phyloP scores from a whole-genome alignment of 2,329 filamentous ascomycete genomes.

The Aspergillus novofumigatus region DNA sequence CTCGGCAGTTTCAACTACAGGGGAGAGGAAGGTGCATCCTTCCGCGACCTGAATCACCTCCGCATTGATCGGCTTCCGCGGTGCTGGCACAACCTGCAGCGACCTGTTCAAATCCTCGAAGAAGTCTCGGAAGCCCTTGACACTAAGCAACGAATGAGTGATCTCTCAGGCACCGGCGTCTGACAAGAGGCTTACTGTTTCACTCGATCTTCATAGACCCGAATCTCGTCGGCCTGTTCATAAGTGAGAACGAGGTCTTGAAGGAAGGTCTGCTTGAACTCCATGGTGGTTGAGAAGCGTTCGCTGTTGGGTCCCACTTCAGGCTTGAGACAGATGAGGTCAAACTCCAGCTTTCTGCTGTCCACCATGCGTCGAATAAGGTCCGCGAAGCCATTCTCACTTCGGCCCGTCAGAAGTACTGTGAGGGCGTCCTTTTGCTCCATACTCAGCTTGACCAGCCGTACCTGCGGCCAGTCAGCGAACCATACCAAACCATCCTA shows the following conservation, averaged over 20 bases:
- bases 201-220: conserved; percentile 60
- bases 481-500: conserved; percentile 3
- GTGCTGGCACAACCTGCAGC: conserved; percentile 40
- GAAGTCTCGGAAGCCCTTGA: conserved; percentile 80
- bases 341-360: conserved; percentile 77
- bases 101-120: conserved; percentile 71
- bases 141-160: conserved; percentile 40
- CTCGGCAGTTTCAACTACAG: conserved; percentile 73
- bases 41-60: conserved; percentile 88
- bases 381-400: conserved; percentile 70
- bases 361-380: conserved; percentile 76
- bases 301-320: conserved; percentile 74
- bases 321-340: conserved; percentile 85
- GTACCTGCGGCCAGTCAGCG: conserved; percentile 40
- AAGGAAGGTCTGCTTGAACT: conserved; percentile 86
- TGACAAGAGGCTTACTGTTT: conserved; percentile 47
- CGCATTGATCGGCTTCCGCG: conserved; percentile 62
- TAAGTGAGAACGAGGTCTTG: conserved; percentile 82
- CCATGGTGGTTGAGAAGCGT: conserved; percentile 75
- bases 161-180: not conserved
- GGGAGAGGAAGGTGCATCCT: conserved; percentile 67
- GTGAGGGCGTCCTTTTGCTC: conserved; percentile 78
- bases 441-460: conserved; percentile 76
- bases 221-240: conserved; percentile 73
- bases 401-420: conserved; percentile 82